Evolutionary conservation across 805 yeast genomes (phyloP), one percentile per base, ranked within the genome.

Genomic region (Candida easanensis): DNA sequence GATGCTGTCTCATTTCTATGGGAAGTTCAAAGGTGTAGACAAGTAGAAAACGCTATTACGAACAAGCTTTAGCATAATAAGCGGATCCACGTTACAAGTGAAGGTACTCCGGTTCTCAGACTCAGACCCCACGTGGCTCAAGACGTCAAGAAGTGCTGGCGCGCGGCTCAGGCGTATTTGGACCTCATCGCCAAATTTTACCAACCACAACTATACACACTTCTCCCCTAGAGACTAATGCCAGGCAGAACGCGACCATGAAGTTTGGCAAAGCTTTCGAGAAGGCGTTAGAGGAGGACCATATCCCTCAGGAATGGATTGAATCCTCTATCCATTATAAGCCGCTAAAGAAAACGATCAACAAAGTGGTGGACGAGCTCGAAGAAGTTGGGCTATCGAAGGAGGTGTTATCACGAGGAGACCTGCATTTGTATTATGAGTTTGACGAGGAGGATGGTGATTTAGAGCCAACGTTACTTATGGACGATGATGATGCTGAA

Each of bases 231-330:
- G 26, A 8, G 11, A 9, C 8, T 23, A 23, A 23, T 8, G 26
- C 8, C 11, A 11, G 26, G 11, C 26, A 11, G 8, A 17, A 16
- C 20, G 36, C 18, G 4, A 17, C 2, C 5, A 85, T 85, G 91
- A 85, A 84, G 71, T 84, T 85, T 58, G 90, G 88, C 4, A 85
- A 84, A 58, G 73, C 76, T 5, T 75, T 82, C 44, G 84, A 84
- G 56, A 78, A 81, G 52, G 74, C 80, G 2, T 69, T 85, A 19
- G 68, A 68, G 28, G 82, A 76, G 42, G 83, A 80, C 38, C 71
- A 74, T 3, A 68, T 84, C 14, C 91, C 91, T 5, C 69, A 66
- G 21, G 82, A 78, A 18, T 84, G 93, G 93, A 65, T 76, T 0
- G 73, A 69, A 22, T 74, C 77, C 6, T 86, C 89, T 13, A 83